Percentiles rank a stretch among this genome's conserved stretches.
phyloP scores from a whole-genome alignment of 805 yeast species.

The Zygosaccharomyces bailii region DNA sequence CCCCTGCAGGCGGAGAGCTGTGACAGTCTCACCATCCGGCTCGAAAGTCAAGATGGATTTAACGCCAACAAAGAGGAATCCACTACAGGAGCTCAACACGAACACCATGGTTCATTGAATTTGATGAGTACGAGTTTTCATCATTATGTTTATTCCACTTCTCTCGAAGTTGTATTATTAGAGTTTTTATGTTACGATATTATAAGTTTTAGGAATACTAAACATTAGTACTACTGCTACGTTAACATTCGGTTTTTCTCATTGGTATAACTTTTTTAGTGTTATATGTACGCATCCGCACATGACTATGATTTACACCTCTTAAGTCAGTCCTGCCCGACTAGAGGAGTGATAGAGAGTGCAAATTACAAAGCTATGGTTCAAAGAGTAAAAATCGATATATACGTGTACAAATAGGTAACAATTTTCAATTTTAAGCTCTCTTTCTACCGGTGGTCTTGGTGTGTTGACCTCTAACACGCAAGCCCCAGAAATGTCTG shows the following conservation, averaged over 20 bases:
- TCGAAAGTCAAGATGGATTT: constrained; percentile 17
- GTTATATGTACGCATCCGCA: background rate
- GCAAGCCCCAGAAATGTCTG: constrained; percentile 99
- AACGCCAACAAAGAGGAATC: constrained; percentile 18
- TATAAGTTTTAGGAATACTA: background rate
- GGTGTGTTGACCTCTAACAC: constrained; percentile 99
- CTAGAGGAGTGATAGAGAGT: background rate
- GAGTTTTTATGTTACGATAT: too few species aligned
- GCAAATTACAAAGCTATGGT: constrained; percentile 3
- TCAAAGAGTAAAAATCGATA: constrained; percentile 8
- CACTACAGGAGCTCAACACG: constrained; percentile 23
- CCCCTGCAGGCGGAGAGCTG: constrained; percentile 11
- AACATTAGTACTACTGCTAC: background rate
- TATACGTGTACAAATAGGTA: constrained; percentile 7
- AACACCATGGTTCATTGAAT: constrained; percentile 19
- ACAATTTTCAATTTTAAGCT: constrained; percentile 25
- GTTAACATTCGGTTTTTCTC: too few species aligned
- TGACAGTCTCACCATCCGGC: constrained; percentile 9
- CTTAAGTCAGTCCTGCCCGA: background rate
- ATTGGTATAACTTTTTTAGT: background rate
- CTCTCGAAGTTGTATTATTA: constrained; percentile 4
- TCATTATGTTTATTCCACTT: background rate
- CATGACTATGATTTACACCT: background rate
- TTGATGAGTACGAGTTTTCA: background rate
- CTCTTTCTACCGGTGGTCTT: constrained; percentile 98